These are phyloP conservation scores for Cryphonectria carpinicola DNA, from an alignment of 2,329 filamentous ascomycete species.

Conservation along the genomic window DNA sequence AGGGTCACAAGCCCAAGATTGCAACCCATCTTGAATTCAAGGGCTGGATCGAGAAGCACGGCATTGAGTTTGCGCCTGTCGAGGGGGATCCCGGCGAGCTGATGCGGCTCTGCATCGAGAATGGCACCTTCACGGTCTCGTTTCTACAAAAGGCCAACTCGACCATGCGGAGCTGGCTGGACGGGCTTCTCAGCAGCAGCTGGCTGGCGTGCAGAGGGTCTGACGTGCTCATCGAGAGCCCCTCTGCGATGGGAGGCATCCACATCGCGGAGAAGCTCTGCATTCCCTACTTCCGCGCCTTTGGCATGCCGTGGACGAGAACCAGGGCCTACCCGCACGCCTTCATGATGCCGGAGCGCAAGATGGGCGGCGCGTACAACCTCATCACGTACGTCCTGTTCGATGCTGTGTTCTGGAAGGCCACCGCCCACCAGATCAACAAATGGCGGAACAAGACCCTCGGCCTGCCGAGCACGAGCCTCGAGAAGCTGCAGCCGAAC, in stretches of 20 bases:
- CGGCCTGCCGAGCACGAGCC: conserved; percentile 75
- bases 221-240: conserved; percentile 91
- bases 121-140: conserved; percentile 93
- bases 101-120: conserved; percentile 94
- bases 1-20: conserved; percentile 85
- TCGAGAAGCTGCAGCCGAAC: conserved; percentile 93
- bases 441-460: conserved; percentile 85
- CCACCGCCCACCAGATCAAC: conserved; percentile 89
- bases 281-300: conserved; percentile 95
- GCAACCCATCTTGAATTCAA: conserved; percentile 92
- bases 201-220: conserved; percentile 84
- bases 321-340: conserved; percentile 96
- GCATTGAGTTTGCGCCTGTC: conserved; percentile 88
- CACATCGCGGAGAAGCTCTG: conserved; percentile 92
- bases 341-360: conserved; percentile 89
- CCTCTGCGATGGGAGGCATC: conserved; percentile 95
- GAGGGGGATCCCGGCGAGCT: conserved; percentile 91
- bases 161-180: conserved; percentile 94
- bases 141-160: conserved; percentile 86
- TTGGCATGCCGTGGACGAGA: conserved; percentile 98
- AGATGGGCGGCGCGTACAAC: conserved; percentile 95
- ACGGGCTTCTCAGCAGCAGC: conserved; percentile 80
- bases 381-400: conserved; percentile 96
- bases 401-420: conserved; percentile 95
- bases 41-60: conserved; percentile 86